Evolutionary conservation across 192 early-diverging fungal species (phyloP), one percentile per base, ranked within the genome.

Genomic region (Oehlia diaphana): DNA sequence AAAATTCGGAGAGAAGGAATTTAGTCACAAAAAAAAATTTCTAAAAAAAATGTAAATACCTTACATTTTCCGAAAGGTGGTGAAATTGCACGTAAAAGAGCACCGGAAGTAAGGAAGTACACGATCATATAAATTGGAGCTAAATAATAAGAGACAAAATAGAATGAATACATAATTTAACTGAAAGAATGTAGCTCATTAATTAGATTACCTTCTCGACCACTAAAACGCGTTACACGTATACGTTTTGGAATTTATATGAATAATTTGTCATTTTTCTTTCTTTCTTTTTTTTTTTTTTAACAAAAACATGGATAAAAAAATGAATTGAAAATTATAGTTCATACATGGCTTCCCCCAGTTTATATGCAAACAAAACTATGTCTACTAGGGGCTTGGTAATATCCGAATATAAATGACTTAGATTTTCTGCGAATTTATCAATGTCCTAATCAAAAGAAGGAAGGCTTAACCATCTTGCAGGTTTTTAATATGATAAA

Each of bases 1-100:
- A 47, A 47, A 47, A 47, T 44, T 47, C 72, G 10, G n/a, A 33
- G 37, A 49, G 10, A 31, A 33, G 37, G 35, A 23, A 47, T 31
- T 37, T 65, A 63, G 53, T 66, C 9, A 16, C 26, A 63, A 66
- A 58, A 37, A 63, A 64, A n/a, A 53, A 49, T 31, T 69, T 58
- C 1, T 58, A 63, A 50, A 73, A 73, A 39, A 63, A 50, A 79
- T 31, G 44, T 2, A 35, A 44, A 49, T 10, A 39, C 67, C 79
- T 71, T 81, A 90, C 89, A 92, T 86, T 90, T 92, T 67, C 93
- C 93, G 78, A 95, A 96, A 28, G 94, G 90, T 63, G 95, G 95
- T 28, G 94, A 94, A 49, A 93, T 78, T 3, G 90, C 88, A 21
- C 94, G 88, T 58, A 96, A 83, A 35, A 93, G 79, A 14, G 87